Evolutionary conservation across 768 basidiomycete species (phyloP).

Genomic region (Cubamyces lactineus): DNA sequence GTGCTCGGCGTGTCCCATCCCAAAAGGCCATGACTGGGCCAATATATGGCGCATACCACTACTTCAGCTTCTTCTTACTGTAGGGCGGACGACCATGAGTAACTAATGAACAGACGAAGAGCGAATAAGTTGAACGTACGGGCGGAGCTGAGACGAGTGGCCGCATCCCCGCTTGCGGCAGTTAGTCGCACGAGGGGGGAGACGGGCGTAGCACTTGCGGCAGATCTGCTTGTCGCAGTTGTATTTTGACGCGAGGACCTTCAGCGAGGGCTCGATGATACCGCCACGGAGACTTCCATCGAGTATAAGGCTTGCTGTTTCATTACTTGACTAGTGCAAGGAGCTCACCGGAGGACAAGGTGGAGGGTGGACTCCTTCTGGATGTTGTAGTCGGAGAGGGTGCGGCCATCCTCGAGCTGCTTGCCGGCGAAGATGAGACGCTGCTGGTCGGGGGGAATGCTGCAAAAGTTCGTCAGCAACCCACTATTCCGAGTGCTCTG

Average conservation of each 20-base stretch:
- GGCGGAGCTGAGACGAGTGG: conserved; percentile 88
- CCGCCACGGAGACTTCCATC: conserved; percentile 87
- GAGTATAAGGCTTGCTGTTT: conserved; percentile 6
- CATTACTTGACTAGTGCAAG: conserved; percentile 29
- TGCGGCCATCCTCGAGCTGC: conserved; percentile 98
- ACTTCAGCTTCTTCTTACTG: conserved; percentile 97
- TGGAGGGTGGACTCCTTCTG: conserved; percentile 99
- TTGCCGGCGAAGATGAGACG: conserved; percentile 97
- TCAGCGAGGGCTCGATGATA: conserved; percentile 98
- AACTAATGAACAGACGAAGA: not conserved
- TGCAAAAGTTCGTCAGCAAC: conserved; percentile 32
- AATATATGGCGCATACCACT: conserved; percentile 43
- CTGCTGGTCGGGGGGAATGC: conserved; percentile 94
- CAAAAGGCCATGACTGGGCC: conserved; percentile 7
- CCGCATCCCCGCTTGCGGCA: conserved; percentile 96
- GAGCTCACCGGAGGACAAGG: conserved; percentile 82
- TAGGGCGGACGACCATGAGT: conserved; percentile 8
- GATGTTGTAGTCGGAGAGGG: conserved; percentile 96
- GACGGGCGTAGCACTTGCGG: conserved; percentile 99
- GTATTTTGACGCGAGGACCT: conserved; percentile 96
- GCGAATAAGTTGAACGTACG: conserved; percentile 56
- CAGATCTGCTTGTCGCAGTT: conserved; percentile 99
- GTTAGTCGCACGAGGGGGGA: conserved; percentile 99
- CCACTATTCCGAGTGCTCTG: not conserved
- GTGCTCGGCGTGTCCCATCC: conserved; percentile 21